These are phyloP conservation scores for Eimeria maxima DNA, from an alignment of 169 alveolate genomes.

Conservation along the genomic window DNA sequence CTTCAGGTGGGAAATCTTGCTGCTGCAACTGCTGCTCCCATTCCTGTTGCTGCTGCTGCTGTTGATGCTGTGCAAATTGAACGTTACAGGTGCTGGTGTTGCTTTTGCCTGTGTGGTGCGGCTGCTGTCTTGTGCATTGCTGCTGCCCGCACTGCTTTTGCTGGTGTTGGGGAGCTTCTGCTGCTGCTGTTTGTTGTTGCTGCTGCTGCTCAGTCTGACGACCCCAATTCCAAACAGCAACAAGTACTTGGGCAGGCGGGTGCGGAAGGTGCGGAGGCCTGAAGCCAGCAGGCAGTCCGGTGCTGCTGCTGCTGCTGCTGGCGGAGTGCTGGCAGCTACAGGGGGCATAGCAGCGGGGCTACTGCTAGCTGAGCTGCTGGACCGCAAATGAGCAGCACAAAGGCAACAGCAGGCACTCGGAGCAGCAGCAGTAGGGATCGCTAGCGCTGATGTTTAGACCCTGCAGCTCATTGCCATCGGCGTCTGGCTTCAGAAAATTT, in stretches of 20 bases:
- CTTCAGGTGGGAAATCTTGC: conserved; percentile 15
- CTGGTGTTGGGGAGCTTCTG: neutral
- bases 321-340: conserved; percentile 26
- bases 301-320: conserved; percentile 30
- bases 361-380: neutral
- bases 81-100: neutral
- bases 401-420: neutral
- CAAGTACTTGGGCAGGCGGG: conserved; percentile 31
- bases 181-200: neutral
- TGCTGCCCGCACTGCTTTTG: neutral
- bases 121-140: neutral
- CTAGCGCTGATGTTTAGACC: too few relatives aligned
- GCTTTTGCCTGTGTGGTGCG: neutral
- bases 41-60: neutral
- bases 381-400: neutral
- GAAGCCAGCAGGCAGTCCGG: neutral
- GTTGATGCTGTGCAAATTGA: neutral
- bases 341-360: conserved; percentile 13
- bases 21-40: neutral
- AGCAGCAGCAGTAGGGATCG: neutral
- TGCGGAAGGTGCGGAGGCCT: neutral
- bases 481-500: neutral
- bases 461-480: neutral
- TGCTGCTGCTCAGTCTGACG: conserved; percentile 25
- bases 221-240: conserved; percentile 39